Conservation (phyloP, 1,284 basidiomycete genomes). For the Cutaneotrichosporon sp. region DNA sequence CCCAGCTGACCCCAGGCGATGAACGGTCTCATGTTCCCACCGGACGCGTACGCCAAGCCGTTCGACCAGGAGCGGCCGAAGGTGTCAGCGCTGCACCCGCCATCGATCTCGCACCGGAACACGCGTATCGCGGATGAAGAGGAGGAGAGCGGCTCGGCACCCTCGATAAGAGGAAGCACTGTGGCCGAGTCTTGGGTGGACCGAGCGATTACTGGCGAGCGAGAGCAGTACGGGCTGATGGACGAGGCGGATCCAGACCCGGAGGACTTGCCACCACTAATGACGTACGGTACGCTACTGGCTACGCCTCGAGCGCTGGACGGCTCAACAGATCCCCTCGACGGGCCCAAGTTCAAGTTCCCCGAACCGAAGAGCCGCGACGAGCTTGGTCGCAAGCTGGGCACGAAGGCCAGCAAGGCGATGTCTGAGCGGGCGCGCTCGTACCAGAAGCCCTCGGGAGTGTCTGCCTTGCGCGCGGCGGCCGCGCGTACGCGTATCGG, state of each 20-base stretch:
- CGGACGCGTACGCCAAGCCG: conserved; percentile 81
- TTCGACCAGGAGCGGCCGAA: conserved; percentile 51
- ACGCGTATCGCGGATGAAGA: conserved; percentile 77
- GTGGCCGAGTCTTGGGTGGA: conserved; percentile 82
- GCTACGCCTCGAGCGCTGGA: conserved; percentile 78
- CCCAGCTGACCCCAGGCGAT: conserved; percentile 23
- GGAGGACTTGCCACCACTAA: conserved; percentile 77
- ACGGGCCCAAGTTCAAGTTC: conserved; percentile 66
- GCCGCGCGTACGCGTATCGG: conserved; percentile 40
- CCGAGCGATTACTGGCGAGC: conserved; percentile 75
- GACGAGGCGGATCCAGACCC: conserved; percentile 59
- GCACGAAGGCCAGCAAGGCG: conserved; percentile 56
- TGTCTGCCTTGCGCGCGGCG: conserved; percentile 41
- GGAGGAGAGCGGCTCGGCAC: conserved; percentile 55
- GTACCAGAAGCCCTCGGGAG: conserved; percentile 44
- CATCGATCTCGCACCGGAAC: conserved; percentile 69
- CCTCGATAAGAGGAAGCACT: conserved; percentile 63
- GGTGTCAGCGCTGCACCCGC: conserved; percentile 55
- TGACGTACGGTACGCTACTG: conserved; percentile 88
- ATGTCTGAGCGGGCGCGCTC: conserved; percentile 50
- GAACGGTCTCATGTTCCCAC: conserved; percentile 88
- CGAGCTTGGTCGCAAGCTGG: conserved; percentile 71
- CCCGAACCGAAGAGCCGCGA: conserved; percentile 70
- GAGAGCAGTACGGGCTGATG: conserved; percentile 7
- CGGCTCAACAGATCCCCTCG: conserved; percentile 59